Conservation (phyloP, 305 asterid species). For the Plantago rigida region DNA sequence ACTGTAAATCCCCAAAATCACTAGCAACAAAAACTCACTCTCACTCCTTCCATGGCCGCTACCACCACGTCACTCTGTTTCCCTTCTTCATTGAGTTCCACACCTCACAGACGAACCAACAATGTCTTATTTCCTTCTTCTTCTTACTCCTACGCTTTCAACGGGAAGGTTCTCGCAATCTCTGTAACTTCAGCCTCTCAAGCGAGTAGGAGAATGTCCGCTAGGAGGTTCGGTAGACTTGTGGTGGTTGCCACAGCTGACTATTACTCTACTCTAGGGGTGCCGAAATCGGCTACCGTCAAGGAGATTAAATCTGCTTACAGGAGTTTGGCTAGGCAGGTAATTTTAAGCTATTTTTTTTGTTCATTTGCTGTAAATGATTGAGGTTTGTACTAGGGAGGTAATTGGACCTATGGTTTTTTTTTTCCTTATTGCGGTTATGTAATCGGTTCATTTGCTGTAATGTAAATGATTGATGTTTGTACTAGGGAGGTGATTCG, state of each 20-base stretch:
- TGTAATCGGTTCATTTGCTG: not conserved
- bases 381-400: conserved; percentile 47
- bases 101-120: conserved; percentile 27
- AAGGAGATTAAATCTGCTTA: conserved; percentile 97
- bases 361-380: too few relatives aligned
- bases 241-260: conserved; percentile 77
- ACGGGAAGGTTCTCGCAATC: conserved; percentile 35
- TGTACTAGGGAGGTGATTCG: not conserved
- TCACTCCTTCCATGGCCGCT: not conserved
- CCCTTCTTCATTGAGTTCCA: conserved; percentile 29
- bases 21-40: not conserved
- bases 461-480: too few relatives aligned
- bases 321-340: conserved; percentile 93
- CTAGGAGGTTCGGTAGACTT: conserved; percentile 55
- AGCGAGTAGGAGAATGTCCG: conserved; percentile 43
- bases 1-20: too few relatives aligned
- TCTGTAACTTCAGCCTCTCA: conserved; percentile 45
- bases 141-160: conserved; percentile 53
- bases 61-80: conserved; percentile 2
- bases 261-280: conserved; percentile 86
- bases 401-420: conserved; percentile 32
- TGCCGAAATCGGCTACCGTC: conserved; percentile 64
- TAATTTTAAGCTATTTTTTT: conserved; percentile 3
- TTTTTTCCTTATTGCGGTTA: conserved; percentile 1
- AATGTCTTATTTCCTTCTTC: conserved; percentile 33